Evolutionary conservation across 164 flowering plant genomes (phyloP).

Genomic region (Chimonanthus praecox): DNA sequence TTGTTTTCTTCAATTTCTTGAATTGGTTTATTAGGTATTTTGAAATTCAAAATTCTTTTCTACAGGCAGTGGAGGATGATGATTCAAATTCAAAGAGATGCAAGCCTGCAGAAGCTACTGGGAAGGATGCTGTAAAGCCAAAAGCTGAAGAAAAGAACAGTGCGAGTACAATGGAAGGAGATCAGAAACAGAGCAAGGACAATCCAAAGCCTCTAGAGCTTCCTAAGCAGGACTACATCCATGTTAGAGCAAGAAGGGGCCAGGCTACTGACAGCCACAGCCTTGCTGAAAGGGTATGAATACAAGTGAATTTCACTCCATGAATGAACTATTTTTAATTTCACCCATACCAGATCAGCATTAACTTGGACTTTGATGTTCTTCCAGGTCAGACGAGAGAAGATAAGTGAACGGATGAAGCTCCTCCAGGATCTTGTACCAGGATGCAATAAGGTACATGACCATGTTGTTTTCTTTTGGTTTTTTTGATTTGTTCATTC

Average conservation of each 20-base stretch:
- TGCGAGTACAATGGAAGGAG: conserved; percentile 13
- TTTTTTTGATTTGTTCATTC: not conserved
- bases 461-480: not conserved
- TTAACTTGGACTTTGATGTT: not conserved
- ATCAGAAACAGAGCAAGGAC: conserved; percentile 28
- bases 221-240: conserved; percentile 77
- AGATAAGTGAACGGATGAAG: conserved; percentile 94
- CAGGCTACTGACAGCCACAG: conserved; percentile 99
- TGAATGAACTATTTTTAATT: not conserved
- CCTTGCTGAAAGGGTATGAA: conserved; percentile 86
- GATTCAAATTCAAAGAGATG: conserved; percentile 46
- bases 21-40: conserved; percentile 3
- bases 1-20: not conserved
- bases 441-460: conserved; percentile 81
- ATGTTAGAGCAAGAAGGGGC: conserved; percentile 97
- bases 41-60: not conserved
- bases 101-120: conserved; percentile 34
- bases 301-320: not conserved
- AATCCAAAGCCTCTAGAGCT: conserved; percentile 66
- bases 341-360: not conserved
- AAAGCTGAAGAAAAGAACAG: conserved; percentile 28
- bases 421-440: conserved; percentile 96
- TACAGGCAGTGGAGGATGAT: conserved; percentile 39
- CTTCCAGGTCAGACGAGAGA: conserved; percentile 80
- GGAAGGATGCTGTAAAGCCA: conserved; percentile 20